Base-by-base conservation (phyloP, 2,329 filamentous ascomycete genomes). In the Colletotrichum falcatum region DNA sequence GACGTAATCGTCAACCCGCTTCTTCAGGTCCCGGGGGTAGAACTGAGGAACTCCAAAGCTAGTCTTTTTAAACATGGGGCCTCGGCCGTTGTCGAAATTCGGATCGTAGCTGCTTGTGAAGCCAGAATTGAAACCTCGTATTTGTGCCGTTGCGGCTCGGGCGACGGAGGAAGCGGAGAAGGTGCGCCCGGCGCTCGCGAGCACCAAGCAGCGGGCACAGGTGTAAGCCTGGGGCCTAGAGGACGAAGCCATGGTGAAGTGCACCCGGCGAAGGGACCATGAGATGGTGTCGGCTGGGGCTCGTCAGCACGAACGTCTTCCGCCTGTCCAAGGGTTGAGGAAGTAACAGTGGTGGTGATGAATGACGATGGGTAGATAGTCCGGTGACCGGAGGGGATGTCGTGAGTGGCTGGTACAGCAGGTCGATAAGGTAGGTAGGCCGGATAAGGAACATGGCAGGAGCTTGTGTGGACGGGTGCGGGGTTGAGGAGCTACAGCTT, bases 1-100 rank as follows among this genome's bases (percentile, higher is more conserved):
- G 1, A 99, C 95, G 79, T 97, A 99, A 78, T 96, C 93, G 79
- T 99, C 96, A 39, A 98, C 90, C 76, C 96, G 92, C 77, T 94
- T 90, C 84, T 98, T 98, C 76, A 99, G 86, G 75, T 90, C 86
- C 68, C 87, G 84, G 2, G 89, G 89, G 65, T 91, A 91, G 78
- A 91, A 89, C 61, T 87, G 84, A 2, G 89, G 88, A 20, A 90
- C 88, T 64, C 89, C 89, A 73, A 88, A 87, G 65, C 80, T 86
- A 65, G 82, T 76, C 78, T 88, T 88, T 71, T 80, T 84, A 77
- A 89, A 90, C 84, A 90, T 90, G 48, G 88, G 88, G 3, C 88
- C 88, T 11, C 87, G 84, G 39, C 85, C 85, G n/a, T 77, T 73
- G 26, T 89, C 86, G 64, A 83, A 78, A 39, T 79, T 79, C 12